Evolutionary conservation across 129 eudicot genomes (phyloP), one percentile per base, ranked within the genome.

Genomic region (Helianthus tuberosus): DNA sequence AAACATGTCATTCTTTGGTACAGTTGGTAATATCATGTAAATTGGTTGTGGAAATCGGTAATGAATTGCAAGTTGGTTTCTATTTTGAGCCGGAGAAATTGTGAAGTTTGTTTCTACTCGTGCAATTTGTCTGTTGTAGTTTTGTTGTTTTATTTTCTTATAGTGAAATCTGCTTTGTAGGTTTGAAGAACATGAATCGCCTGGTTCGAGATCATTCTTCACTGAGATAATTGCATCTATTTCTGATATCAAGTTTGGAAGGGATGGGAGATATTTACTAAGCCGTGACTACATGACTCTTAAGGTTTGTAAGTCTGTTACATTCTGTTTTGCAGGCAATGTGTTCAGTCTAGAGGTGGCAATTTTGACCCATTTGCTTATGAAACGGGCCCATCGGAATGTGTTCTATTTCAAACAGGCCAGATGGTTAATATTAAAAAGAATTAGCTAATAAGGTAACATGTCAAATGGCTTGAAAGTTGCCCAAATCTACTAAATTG

Each of bases 231-330:
- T 93, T 50, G 98, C 98, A 74, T 93, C 98, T 17, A 86, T 93
- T 79, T 93, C 98, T 76, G 98, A 93, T 88, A 89, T 93, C 61
- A 93, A 93, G 73, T 93, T 93, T 70, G 91, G 96, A 51, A 90
- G 79, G 77, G 86, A 85, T 84, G 98, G 98, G 66, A 86, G 98
- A 90, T 85, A 88, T 66, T 65, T 93, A 79, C 70, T 93, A 32
- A 93, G 98, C 66, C 98, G 98, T 85, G 98, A 93, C 55, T 93
- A 93, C 82, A 93, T 93, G 98, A 88, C 97, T 55, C 97, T 93
- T 58, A 93, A 93, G 98, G 98, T 93, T 75, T 57, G 74, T 64
- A 1, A 63, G 5, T 11, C 41, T 29, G 25, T 29, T 5, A 5
- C 43, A 12, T 60, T 29, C 16, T 59, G 41, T 25, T 59, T 59